Evolutionary conservation across 768 basidiomycete genomes (phyloP), one percentile per base, ranked within the genome.

Genomic region (Artomyces pyxidatus): DNA sequence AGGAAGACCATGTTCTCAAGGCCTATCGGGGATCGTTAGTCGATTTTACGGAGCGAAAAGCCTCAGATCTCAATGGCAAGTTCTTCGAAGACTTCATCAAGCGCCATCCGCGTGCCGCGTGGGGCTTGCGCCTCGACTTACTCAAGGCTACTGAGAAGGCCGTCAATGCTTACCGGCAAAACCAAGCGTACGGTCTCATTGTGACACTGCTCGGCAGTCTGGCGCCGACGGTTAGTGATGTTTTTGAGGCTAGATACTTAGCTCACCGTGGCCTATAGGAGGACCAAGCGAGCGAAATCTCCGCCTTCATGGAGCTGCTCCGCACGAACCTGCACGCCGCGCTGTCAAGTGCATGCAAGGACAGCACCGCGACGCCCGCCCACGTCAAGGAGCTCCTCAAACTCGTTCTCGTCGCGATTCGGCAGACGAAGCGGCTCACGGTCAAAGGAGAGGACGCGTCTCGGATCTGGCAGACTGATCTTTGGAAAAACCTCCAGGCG

Each of bases 301-400:
- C 66, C 2, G 63, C 61, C 2, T 85, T 79, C 65, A 71, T 87
- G 66, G 65, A 65, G 9, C 55, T 61, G 23, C 59, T 89, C 38
- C 76, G 75, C 35, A 57, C 71, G 43, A 65, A 66, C 3, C 60
- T 90, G 43, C 68, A 79, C 27, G 69, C 71, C 17, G 60, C 76
- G 40, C 63, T 80, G 26, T 65, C 69, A 1, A 63, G 65, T 12
- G 75, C 81, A 6, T 77, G 79, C 54, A 67, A 72, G 4, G 72
- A 76, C 23, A 66, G 60, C 35, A 58, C 68, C 9, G 62, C 83
- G 37, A 81, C 77, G 14, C 71, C 83, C 1, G 62, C 77, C 1
- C 86, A 90, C 53, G 59, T 85, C 59, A 95, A 90, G 65, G 85
- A 87, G n/a, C 62, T 91, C 17, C 63, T 91, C 49, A 93, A 88